Percentiles rank a stretch among this genome's conserved stretches.
phyloP scores from a whole-genome alignment of 257 asterid species.

The Penstemon eatonii region DNA sequence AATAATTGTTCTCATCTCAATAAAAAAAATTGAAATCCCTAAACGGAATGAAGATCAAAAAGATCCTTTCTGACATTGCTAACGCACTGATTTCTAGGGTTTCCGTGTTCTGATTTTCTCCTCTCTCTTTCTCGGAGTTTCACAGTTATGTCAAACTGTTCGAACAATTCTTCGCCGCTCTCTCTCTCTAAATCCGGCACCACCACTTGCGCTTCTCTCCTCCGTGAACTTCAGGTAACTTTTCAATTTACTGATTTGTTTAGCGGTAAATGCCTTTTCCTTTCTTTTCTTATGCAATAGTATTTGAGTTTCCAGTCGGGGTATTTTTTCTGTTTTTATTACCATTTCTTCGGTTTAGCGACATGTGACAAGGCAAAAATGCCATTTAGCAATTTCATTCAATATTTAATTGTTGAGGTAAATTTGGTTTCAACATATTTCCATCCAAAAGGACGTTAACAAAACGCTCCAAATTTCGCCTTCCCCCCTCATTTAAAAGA shows the following conservation, averaged over 20 bases:
- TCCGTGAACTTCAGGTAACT: slow-evolving; percentile 63
- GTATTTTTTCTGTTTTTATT: no score
- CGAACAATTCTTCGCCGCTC: slow-evolving; percentile 47
- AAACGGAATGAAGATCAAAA: slow-evolving; percentile 28
- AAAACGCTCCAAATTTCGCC: no score
- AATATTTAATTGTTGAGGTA: not conserved
- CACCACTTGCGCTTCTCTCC: slow-evolving; percentile 70
- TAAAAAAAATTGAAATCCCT: slow-evolving; percentile 2
- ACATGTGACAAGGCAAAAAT: not conserved
- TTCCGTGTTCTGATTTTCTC: not conserved
- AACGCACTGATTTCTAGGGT: slow-evolving; percentile 36
- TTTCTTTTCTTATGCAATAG: no score
- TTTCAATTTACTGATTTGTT: no score
- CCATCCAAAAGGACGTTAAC: no score
- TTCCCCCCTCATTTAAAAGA: no score
- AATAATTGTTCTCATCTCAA: not conserved
- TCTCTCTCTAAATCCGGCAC: slow-evolving; percentile 56
- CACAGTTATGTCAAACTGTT: slow-evolving; percentile 34
- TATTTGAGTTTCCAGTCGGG: no score
- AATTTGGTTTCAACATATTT: no score
- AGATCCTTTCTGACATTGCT: not conserved
- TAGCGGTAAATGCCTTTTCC: no score
- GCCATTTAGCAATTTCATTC: not conserved
- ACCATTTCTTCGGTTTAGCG: no score
- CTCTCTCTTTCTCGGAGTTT: slow-evolving; percentile 10